Conservation (phyloP, 192 early-diverging fungal species). For the Allomyces macrogynus region DNA sequence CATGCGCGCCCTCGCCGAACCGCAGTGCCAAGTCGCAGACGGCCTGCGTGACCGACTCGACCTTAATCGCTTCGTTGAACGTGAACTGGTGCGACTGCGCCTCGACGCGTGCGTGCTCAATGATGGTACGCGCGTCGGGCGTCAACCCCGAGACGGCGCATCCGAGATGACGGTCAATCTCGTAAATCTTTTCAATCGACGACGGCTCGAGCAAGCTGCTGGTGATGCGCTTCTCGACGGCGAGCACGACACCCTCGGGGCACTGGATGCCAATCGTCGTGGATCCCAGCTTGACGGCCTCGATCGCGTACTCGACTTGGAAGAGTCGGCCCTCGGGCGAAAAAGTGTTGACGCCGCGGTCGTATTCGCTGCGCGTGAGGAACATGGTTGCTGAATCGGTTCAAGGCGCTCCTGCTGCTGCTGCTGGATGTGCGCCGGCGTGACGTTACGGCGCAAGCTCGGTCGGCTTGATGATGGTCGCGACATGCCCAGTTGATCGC, state of each 20-base stretch:
- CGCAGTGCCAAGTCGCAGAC: constrained; percentile 93
- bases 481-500: no score
- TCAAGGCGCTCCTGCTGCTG: no score
- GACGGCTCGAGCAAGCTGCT: constrained; percentile 76
- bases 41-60: constrained; percentile 90
- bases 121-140: constrained; percentile 92
- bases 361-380: constrained; percentile 81
- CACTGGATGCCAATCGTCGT: constrained; percentile 97
- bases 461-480: no score
- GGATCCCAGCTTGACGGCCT: constrained; percentile 97
- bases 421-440: no score
- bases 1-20: constrained; percentile 91
- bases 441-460: no score
- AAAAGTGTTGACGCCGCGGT: constrained; percentile 98
- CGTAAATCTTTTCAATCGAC: constrained; percentile 95
- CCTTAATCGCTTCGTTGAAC: constrained; percentile 85
- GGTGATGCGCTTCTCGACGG: constrained; percentile 93
- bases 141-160: constrained; percentile 95
- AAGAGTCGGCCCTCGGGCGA: constrained; percentile 97
- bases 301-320: constrained; percentile 99
- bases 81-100: constrained; percentile 91
- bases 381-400: constrained; percentile 20
- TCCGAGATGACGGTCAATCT: constrained; percentile 86
- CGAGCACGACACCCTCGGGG: constrained; percentile 75
- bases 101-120: constrained; percentile 91